Evolutionary conservation across 2,329 filamentous ascomycete species (phyloP), one percentile per base, ranked within the genome.

Genomic region (Arthroderma sp.): DNA sequence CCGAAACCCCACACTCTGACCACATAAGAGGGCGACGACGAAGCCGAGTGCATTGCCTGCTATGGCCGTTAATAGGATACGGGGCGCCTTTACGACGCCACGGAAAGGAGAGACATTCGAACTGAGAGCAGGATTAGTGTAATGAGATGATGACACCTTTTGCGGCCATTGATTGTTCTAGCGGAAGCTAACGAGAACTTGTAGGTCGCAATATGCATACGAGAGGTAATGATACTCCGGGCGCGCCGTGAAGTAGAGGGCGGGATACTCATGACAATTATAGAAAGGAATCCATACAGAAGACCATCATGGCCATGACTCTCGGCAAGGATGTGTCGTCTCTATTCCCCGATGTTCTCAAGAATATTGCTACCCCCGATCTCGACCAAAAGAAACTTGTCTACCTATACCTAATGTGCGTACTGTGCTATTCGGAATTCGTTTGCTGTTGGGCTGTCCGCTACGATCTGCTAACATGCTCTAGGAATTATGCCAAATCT

Each of bases 231-330:
- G 33, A 7, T 9, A 33, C 15, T 27, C 40, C 39, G 15, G 15
- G 15, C 15, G 15, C 15, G 15, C 15, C 15, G 34, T 7, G 37
- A 36, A 34, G 28, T 28, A n/a, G 27, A 36, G 22, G 27, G 31
- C 6, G 11, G 15, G 11, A 28, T 29, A 28, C 22, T 22, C 15
- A 22, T 22, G 15, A 22, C 15, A 22, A 22, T 22, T 22, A 38
- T 50, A 78, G 87, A 59, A 98, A 98, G 68, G 91, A 98, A 72
- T 85, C 91, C 27, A 98, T 98, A 56, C 91, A 98, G 64, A 96
- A 94, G 75, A 98, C 91, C 52, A 98, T 98, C 70, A 96, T 96
- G 88, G 88, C 91, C 62, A 98, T 98, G 91, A 98, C 91, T 1
- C 66, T 98, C 56, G 91, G 91, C 64, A 98, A 98, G 67, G 91